These are phyloP conservation scores for Alternaria burnsii DNA, from an alignment of 2,329 filamentous ascomycete species.

Conservation along the genomic window DNA sequence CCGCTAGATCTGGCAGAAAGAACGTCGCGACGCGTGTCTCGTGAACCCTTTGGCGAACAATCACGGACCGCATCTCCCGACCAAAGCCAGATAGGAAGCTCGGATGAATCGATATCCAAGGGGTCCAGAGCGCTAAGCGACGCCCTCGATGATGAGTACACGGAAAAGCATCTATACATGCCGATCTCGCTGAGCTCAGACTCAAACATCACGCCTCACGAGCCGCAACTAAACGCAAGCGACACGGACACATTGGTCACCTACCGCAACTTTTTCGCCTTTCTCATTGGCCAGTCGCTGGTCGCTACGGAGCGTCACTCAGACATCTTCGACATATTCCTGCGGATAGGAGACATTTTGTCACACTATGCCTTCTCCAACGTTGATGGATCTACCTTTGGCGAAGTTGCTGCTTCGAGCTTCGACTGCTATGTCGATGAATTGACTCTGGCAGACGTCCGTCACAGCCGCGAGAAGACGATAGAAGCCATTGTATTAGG, in stretches of 20 bases:
- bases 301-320: slow-evolving; percentile 65
- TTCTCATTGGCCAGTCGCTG: slow-evolving; percentile 68
- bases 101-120: slow-evolving; percentile 58
- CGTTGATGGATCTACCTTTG: slow-evolving; percentile 69
- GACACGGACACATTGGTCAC: slow-evolving; percentile 66
- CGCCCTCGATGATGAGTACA: slow-evolving; percentile 56
- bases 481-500: slow-evolving; percentile 89
- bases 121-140: slow-evolving; percentile 59
- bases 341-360: slow-evolving; percentile 66
- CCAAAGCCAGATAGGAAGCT: slow-evolving; percentile 46
- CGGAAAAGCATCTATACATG: slow-evolving; percentile 66
- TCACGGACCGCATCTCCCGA: slow-evolving; percentile 46
- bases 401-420: slow-evolving; percentile 68
- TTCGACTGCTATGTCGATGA: slow-evolving; percentile 82
- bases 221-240: slow-evolving; percentile 51
- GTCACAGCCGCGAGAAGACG: slow-evolving; percentile 84
- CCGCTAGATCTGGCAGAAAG: slow-evolving; percentile 33
- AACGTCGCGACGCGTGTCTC: slow-evolving; percentile 31
- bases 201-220: slow-evolving; percentile 44
- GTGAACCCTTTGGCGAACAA: slow-evolving; percentile 36
- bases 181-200: slow-evolving; percentile 66
- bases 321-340: slow-evolving; percentile 67
- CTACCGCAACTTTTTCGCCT: slow-evolving; percentile 71
- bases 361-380: slow-evolving; percentile 68
- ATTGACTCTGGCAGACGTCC: slow-evolving; percentile 78